These are phyloP conservation scores for Silene latifolia DNA, from an alignment of 148 eudicot genomes.

Conservation along the genomic window DNA sequence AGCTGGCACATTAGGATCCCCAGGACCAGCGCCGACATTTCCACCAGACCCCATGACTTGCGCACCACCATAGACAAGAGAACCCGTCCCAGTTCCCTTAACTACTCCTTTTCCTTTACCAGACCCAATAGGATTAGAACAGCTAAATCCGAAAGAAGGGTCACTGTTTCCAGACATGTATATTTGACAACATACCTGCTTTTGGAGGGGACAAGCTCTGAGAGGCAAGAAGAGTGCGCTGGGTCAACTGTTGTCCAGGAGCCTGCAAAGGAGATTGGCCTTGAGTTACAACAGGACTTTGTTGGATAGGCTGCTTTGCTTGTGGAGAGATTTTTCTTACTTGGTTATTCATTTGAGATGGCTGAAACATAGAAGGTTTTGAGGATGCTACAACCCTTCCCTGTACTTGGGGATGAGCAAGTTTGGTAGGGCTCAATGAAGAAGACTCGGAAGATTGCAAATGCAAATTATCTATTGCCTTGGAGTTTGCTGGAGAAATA, in stretches of 20 bases:
- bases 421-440: conserved; percentile 31
- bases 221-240: conserved; percentile 45
- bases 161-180: conserved; percentile 44
- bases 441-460: conserved; percentile 37
- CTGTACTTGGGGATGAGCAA: conserved; percentile 46
- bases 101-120: conserved; percentile 58
- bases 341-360: conserved; percentile 42
- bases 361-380: conserved; percentile 41
- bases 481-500: conserved; percentile 35
- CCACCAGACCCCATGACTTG: conserved; percentile 67
- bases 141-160: conserved; percentile 35
- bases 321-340: conserved; percentile 39
- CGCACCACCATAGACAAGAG: conserved; percentile 62
- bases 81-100: conserved; percentile 61
- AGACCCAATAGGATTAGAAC: conserved; percentile 46
- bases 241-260: conserved; percentile 47
- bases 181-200: conserved; percentile 36
- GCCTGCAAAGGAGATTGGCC: conserved; percentile 42
- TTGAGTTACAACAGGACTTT: conserved; percentile 41
- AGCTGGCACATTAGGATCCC: conserved; percentile 71
- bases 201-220: conserved; percentile 58
- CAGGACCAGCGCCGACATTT: conserved; percentile 48
- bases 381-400: conserved; percentile 47
- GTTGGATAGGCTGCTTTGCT: conserved; percentile 35
- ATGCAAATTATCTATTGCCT: conserved; percentile 40